phyloP scores from a whole-genome alignment of 2,329 filamentous ascomycete species.

The Dothideomycetidae sp. region DNA sequence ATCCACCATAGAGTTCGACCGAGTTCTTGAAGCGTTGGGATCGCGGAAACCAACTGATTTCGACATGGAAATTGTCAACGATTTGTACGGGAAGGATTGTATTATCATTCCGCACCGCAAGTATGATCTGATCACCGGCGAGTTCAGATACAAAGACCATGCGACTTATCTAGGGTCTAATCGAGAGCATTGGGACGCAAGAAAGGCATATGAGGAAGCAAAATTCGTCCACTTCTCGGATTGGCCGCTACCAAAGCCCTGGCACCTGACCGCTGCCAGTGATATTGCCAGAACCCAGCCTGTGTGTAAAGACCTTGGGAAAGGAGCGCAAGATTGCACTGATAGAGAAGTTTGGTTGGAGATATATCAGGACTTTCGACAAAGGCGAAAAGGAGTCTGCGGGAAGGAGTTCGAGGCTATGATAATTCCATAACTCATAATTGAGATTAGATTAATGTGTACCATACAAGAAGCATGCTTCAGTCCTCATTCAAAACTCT shows the following conservation, averaged over 20 bases:
- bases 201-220: constrained; percentile 40
- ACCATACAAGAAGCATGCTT: no score
- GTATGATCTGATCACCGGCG: constrained; percentile 47
- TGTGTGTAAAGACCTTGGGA: constrained; percentile 1
- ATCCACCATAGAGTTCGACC: constrained; percentile 32
- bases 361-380: constrained; percentile 20
- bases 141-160: constrained; percentile 45
- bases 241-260: constrained; percentile 53
- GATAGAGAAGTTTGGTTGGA: constrained; percentile 16
- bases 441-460: no score
- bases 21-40: constrained; percentile 18
- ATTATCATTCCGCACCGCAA: constrained; percentile 51
- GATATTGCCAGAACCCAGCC: constrained; percentile 21
- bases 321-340: constrained; percentile 13
- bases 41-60: constrained; percentile 20
- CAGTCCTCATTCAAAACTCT: no score
- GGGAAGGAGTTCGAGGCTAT: neutral
- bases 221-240: constrained; percentile 57
- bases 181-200: constrained; percentile 44
- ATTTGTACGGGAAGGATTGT: constrained; percentile 44
- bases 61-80: constrained; percentile 55
- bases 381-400: constrained; percentile 1
- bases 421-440: no score
- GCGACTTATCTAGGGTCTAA: constrained; percentile 37
- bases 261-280: constrained; percentile 33